These are phyloP conservation scores for Yamadazyma endophytica DNA, from an alignment of 805 yeast genomes.

Conservation along the genomic window DNA sequence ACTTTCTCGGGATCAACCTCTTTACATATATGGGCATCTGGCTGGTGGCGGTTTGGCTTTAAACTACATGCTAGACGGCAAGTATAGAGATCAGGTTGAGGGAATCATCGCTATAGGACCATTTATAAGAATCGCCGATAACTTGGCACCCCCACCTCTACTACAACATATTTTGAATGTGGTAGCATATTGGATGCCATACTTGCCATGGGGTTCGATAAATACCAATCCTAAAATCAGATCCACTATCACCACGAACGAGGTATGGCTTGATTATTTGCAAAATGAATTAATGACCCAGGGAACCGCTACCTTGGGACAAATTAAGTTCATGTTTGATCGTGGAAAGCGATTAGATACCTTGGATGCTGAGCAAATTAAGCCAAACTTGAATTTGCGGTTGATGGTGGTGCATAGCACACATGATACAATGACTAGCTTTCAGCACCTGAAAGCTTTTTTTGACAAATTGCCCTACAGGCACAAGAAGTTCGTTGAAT, in stretches of 20 bases:
- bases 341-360: slow-evolving; percentile 52
- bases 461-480: slow-evolving; percentile 25
- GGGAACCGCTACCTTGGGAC: slow-evolving; percentile 40
- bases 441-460: slow-evolving; percentile 42
- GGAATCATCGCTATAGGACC: slow-evolving; percentile 58
- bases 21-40: slow-evolving; percentile 63
- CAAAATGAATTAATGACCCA: slow-evolving; percentile 35
- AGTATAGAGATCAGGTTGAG: slow-evolving; percentile 38
- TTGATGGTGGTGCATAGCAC: slow-evolving; percentile 59
- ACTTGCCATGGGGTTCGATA: slow-evolving; percentile 14
- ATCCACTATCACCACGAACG: slow-evolving; percentile 42
- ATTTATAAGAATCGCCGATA: slow-evolving; percentile 51
- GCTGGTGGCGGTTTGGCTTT: slow-evolving; percentile 77
- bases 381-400: slow-evolving; percentile 4
- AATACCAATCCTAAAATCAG: slow-evolving; percentile 9
- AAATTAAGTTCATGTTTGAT: slow-evolving; percentile 56
- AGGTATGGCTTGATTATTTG: slow-evolving; percentile 43
- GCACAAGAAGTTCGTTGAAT: slow-evolving; percentile 23
- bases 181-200: slow-evolving; percentile 38
- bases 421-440: slow-evolving; percentile 56
- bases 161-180: slow-evolving; percentile 18
- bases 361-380: slow-evolving; percentile 26
- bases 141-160: slow-evolving; percentile 43
- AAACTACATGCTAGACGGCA: slow-evolving; percentile 58
- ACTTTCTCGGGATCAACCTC: slow-evolving; percentile 14